Evolutionary conservation across 139 green algal species (phyloP).

Genomic region (Micractinium sp.): DNA sequence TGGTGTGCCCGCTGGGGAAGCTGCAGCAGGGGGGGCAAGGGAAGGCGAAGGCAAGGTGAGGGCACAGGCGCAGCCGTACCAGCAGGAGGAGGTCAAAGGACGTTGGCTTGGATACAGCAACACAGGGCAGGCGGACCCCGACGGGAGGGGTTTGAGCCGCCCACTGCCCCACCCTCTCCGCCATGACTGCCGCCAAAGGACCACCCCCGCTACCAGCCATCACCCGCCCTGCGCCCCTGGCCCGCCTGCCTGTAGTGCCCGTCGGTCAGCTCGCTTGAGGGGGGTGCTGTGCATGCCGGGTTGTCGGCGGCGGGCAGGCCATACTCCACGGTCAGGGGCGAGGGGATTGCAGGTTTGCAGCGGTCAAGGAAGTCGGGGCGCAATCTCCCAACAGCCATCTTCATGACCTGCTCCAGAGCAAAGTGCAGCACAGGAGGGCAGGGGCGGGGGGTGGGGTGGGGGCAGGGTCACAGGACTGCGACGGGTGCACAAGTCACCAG

Average conservation of each 20-base stretch:
- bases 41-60: neutral
- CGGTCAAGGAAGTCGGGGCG: conserved; percentile 42
- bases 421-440: neutral
- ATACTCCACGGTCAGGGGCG: neutral
- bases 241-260: conserved; percentile 25
- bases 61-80: neutral
- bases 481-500: neutral
- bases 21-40: neutral
- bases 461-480: neutral
- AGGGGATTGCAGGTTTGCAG: conserved; percentile 28
- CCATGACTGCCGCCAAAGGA: too few species aligned
- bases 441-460: too few species aligned
- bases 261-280: conserved; percentile 24
- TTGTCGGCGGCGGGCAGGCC: conserved; percentile 26
- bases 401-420: neutral
- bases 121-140: too few species aligned
- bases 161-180: too few species aligned
- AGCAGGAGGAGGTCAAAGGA: too few species aligned
- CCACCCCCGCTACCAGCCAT: too few species aligned
- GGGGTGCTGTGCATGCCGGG: conserved; percentile 20
- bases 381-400: conserved; percentile 31
- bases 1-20: conserved; percentile 46
- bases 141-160: too few species aligned
- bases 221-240: neutral
- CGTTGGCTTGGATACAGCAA: too few species aligned